Percentiles rank a stretch among this genome's conserved stretches.
Conservation (phyloP, 78 protist genomes). For the Parvularia atlantis region DNA sequence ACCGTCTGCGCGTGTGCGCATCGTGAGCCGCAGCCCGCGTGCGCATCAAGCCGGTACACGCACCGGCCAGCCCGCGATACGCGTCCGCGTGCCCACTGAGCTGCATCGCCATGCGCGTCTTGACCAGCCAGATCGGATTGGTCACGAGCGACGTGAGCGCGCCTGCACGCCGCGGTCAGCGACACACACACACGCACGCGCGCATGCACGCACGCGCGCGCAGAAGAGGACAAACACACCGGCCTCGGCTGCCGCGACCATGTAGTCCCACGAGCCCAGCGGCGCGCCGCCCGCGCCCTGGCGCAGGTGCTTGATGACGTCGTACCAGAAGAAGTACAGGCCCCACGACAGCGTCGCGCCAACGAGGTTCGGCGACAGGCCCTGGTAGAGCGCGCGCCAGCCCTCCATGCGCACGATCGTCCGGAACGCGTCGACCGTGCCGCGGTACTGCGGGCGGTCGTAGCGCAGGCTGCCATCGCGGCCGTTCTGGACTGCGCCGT, state of each 20-base stretch:
- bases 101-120: slow-evolving; percentile 13
- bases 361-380: neutral
- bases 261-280: neutral
- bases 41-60: no score
- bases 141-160: neutral
- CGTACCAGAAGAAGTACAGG: neutral
- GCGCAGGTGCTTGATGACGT: neutral
- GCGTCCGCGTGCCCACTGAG: no score
- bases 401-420: neutral
- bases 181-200: no score
- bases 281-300: neutral
- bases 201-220: no score
- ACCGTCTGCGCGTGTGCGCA: slow-evolving; percentile 2
- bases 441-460: neutral
- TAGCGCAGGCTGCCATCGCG: neutral
- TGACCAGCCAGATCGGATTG: slow-evolving; percentile 22
- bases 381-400: neutral
- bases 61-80: neutral
- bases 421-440: neutral
- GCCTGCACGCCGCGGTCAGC: no score
- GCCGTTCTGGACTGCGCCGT: neutral
- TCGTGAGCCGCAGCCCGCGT: neutral
- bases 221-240: neutral
- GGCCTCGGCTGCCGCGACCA: neutral
- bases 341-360: slow-evolving; percentile 6